phyloP scores from a whole-genome alignment of 352 stramenopile genomes.

The Globisporangium orthogonon region DNA sequence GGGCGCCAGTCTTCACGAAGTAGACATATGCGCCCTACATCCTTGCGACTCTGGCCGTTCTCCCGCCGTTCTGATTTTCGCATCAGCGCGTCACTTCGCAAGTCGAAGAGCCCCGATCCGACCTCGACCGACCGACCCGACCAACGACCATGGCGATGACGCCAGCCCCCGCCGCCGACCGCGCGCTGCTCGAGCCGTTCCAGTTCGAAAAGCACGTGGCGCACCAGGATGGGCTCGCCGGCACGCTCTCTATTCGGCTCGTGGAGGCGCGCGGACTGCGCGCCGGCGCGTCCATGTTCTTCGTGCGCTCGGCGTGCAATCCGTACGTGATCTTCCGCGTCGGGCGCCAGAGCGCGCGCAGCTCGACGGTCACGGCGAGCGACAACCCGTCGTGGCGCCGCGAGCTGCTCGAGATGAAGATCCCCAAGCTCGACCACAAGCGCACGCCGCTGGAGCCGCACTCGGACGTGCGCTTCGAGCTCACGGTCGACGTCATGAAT shows the following conservation, averaged over 20 bases:
- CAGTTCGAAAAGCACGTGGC: constrained; percentile 75
- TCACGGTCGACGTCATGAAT: constrained; percentile 79
- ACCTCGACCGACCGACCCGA: not conserved
- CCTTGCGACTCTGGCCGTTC: too few relatives aligned
- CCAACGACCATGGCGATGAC: constrained; percentile 13
- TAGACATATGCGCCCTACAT: too few relatives aligned
- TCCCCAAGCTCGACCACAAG: constrained; percentile 64
- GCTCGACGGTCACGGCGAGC: constrained; percentile 60
- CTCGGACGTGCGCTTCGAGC: constrained; percentile 65
- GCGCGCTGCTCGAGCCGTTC: constrained; percentile 45
- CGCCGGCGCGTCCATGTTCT: constrained; percentile 74
- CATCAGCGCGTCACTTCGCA: too few relatives aligned
- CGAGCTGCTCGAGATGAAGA: constrained; percentile 69
- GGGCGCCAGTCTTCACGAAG: too few relatives aligned
- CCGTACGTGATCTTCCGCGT: constrained; percentile 83
- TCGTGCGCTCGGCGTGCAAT: constrained; percentile 65
- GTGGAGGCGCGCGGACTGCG: constrained; percentile 67
- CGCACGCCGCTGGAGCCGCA: constrained; percentile 47
- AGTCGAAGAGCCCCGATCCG: not conserved
- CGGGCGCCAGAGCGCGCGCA: constrained; percentile 60
- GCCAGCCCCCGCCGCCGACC: constrained; percentile 22
- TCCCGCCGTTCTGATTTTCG: too few relatives aligned
- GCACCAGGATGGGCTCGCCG: constrained; percentile 69
- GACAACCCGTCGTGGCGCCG: constrained; percentile 72
- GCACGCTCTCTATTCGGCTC: constrained; percentile 63